A percentile compares a stretch with the other conserved stretches of the same genome.
Evolutionary conservation across 768 basidiomycete species (phyloP).

Genomic region (Leccinum obscurum): DNA sequence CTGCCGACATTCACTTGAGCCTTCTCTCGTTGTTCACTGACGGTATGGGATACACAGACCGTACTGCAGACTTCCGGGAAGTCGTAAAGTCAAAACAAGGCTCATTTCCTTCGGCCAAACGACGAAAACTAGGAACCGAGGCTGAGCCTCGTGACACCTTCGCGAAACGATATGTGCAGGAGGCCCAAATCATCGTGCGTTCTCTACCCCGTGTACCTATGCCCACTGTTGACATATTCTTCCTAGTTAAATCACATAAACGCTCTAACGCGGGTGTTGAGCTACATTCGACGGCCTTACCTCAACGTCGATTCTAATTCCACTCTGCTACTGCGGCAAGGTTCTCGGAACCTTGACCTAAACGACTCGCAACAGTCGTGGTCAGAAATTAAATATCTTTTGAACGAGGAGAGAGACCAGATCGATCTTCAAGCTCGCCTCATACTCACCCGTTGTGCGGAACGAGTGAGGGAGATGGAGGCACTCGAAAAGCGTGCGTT

Average conservation of each 20-base stretch:
- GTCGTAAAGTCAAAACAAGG: slow-evolving; percentile 49
- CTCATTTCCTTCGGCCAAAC: slow-evolving; percentile 45
- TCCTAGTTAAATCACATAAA: slow-evolving; percentile 70
- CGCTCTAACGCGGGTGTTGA: slow-evolving; percentile 69
- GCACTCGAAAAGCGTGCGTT: slow-evolving; percentile 81
- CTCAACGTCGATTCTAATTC: slow-evolving; percentile 69
- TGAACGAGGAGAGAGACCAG: slow-evolving; percentile 92
- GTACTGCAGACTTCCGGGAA: slow-evolving; percentile 63
- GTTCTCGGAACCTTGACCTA: slow-evolving; percentile 56
- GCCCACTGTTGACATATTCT: slow-evolving; percentile 3
- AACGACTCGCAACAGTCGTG: slow-evolving; percentile 51
- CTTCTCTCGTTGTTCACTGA: slow-evolving; percentile 1
- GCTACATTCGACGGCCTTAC: slow-evolving; percentile 81
- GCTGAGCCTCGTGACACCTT: slow-evolving; percentile 41
- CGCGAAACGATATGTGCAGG: slow-evolving; percentile 68
- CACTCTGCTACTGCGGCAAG: slow-evolving; percentile 52
- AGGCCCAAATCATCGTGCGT: slow-evolving; percentile 72
- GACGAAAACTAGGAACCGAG: slow-evolving; percentile 45
- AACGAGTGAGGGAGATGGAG: slow-evolving; percentile 88
- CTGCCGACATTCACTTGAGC: neutral
- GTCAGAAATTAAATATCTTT: slow-evolving; percentile 67
- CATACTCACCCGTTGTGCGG: slow-evolving; percentile 82
- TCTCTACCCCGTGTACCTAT: neutral
- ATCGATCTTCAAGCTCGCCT: slow-evolving; percentile 91
- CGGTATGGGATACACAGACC: slow-evolving; percentile 57